Evolutionary conservation across 2,329 filamentous ascomycete genomes (phyloP).

Genomic region (Rugonectria rugulosa): DNA sequence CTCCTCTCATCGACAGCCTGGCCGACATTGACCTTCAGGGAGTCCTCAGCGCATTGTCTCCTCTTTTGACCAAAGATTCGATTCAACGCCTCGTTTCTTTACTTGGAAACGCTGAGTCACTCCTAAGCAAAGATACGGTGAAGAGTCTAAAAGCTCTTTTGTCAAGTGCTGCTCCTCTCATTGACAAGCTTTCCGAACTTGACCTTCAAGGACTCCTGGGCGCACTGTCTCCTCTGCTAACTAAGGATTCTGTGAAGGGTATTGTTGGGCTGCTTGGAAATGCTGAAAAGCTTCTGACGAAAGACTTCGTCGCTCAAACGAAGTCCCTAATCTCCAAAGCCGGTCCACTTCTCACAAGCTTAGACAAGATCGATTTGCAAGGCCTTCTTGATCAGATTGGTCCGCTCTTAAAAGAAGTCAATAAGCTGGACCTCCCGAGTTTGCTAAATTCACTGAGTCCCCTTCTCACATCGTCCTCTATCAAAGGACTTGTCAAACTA

Average conservation of each 20-base stretch:
- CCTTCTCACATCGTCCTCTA: constrained; percentile 37
- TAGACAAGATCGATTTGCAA: constrained; percentile 44
- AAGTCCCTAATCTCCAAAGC: constrained; percentile 39
- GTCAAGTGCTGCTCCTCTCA: constrained; percentile 30
- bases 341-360: constrained; percentile 42
- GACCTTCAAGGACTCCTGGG: constrained; percentile 41
- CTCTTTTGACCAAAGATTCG: constrained; percentile 43
- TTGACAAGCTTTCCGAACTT: constrained; percentile 40
- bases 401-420: constrained; percentile 44
- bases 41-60: constrained; percentile 42
- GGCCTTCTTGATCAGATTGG: constrained; percentile 43
- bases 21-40: constrained; percentile 45
- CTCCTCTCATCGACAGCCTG: constrained; percentile 44
- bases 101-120: constrained; percentile 41
- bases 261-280: constrained; percentile 46
- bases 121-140: constrained; percentile 39
- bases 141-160: constrained; percentile 35
- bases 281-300: constrained; percentile 39
- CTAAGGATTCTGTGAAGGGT: constrained; percentile 40
- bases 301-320: constrained; percentile 38
- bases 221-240: constrained; percentile 41
- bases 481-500: constrained; percentile 43
- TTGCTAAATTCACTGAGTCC: constrained; percentile 39
- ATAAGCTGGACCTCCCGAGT: constrained; percentile 42
- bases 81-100: constrained; percentile 42